Base-by-base conservation (phyloP, 2,329 filamentous ascomycete genomes). In the Juglanconis oblonga region DNA sequence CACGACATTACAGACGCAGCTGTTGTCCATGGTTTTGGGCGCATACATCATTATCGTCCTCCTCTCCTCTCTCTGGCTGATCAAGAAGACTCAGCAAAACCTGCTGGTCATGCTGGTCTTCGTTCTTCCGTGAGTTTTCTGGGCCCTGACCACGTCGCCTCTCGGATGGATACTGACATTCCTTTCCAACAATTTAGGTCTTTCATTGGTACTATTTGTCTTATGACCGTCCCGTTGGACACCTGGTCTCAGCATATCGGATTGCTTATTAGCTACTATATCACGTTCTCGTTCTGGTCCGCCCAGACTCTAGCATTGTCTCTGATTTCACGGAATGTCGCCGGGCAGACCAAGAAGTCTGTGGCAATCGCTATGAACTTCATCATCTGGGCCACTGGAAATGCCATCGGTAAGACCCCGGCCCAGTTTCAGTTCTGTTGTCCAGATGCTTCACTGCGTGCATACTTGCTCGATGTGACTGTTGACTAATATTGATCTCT, bases 201-300 rank as follows among this genome's bases (percentile, higher is more conserved):
- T 1, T 89, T 90, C 67, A 70, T 89, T 51, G 89, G 89, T 55
- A 91, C 88, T 1, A 86, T 90, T 55, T 81, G 90, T 44, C 81
- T 92, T 58, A 88, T 92, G 82, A 87, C 85, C 0, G 80, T 92
- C 7, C 72, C 81, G 29, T 87, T 87, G 65, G 77, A 79, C 6
- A 82, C 77, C 48, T 77, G 79, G 40, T 72, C 81, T 8, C 86
- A 84, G 42, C 82, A 88, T 10, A 80, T 87, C 33, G 89, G 89
- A 5, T 79, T 92, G 0, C 75, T 92, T 13, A 83, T 92, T 67
- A 83, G 81, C 68, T 92, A 92, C 78, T 92, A 92, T 74, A 87
- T 92, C 63, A 87, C 86, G 0, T 79, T 91, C 17, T 90, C 87
- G 5, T 92, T 92, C 81, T 92, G 88, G 88, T 87, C 88, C 0